These are phyloP conservation scores for Aspergillus viridinutans DNA, from an alignment of 2,329 filamentous ascomycete species.

Conservation along the genomic window DNA sequence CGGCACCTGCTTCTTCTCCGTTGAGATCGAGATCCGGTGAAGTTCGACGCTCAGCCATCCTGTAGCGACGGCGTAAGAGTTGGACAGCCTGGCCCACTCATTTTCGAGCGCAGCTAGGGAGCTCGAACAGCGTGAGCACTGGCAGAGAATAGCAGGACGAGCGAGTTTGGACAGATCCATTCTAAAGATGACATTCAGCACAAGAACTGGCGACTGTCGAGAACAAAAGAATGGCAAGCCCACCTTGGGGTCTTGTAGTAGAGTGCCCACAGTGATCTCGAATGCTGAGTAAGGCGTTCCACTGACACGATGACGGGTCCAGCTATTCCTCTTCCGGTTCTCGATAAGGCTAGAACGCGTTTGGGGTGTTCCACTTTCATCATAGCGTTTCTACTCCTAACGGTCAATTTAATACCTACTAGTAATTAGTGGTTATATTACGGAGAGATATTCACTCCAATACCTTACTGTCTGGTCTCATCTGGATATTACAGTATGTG, in stretches of 20 bases:
- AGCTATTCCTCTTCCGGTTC: slow-evolving; percentile 16
- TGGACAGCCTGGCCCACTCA: slow-evolving; percentile 38
- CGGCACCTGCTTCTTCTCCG: slow-evolving; percentile 34
- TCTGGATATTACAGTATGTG: too few species aligned
- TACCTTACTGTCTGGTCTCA: too few species aligned
- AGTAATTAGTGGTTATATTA: too few species aligned
- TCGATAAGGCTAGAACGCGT: slow-evolving; percentile 16
- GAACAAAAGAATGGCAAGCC: slow-evolving; percentile 12
- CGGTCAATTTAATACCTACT: too few species aligned
- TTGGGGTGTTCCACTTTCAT: slow-evolving; percentile 8
- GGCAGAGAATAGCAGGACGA: slow-evolving; percentile 35
- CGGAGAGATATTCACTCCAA: too few species aligned
- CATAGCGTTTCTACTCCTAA: neutral
- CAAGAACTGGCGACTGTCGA: slow-evolving; percentile 3
- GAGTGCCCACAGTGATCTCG: slow-evolving; percentile 21
- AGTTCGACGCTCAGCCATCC: slow-evolving; percentile 38
- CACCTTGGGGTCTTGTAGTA: neutral
- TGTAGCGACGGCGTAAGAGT: slow-evolving; percentile 32
- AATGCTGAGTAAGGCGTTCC: slow-evolving; percentile 27
- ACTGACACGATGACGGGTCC: slow-evolving; percentile 14
- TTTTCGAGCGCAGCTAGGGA: slow-evolving; percentile 39
- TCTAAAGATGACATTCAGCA: slow-evolving; percentile 1
- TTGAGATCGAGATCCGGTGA: slow-evolving; percentile 33
- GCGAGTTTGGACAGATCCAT: slow-evolving; percentile 36
- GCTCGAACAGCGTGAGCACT: slow-evolving; percentile 38